Evolutionary conservation across 805 yeast species (phyloP).

Genomic region (Kazachstania viticola): DNA sequence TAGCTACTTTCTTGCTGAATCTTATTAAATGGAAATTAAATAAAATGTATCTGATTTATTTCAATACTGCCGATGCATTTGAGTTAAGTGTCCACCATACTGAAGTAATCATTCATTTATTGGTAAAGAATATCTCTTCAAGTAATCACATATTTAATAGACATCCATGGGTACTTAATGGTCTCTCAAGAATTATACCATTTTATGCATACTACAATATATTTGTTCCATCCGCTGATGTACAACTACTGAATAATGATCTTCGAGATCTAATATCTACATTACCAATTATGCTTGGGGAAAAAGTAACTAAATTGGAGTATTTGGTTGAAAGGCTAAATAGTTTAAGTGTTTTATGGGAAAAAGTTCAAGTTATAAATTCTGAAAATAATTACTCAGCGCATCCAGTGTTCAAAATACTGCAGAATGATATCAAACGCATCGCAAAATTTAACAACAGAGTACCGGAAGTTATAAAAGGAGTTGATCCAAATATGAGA

Average conservation of each 20-base stretch:
- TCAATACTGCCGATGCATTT: slow-evolving; percentile 10
- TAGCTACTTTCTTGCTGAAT: slow-evolving; percentile 11
- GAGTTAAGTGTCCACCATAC: slow-evolving; percentile 11
- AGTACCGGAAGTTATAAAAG: slow-evolving; percentile 5
- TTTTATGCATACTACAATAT: slow-evolving; percentile 20
- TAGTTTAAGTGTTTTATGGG: slow-evolving; percentile 15
- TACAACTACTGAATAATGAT: slow-evolving; percentile 14
- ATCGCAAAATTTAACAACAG: slow-evolving; percentile 5
- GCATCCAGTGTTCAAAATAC: slow-evolving; percentile 20
- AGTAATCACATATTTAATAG: slow-evolving; percentile 11
- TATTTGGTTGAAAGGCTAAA: slow-evolving; percentile 12
- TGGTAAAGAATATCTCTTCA: slow-evolving; percentile 11
- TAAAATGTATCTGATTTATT: slow-evolving; percentile 16
- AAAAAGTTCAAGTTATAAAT: slow-evolving; percentile 13
- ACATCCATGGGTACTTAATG: slow-evolving; percentile 15
- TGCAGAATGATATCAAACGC: slow-evolving; percentile 17
- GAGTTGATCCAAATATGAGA: too few relatives aligned
- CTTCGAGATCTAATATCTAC: slow-evolving; percentile 12
- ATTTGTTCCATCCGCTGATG: slow-evolving; percentile 8
- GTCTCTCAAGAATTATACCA: slow-evolving; percentile 11
- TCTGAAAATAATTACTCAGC: slow-evolving; percentile 6
- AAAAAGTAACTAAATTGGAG: slow-evolving; percentile 6
- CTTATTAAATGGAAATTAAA: slow-evolving; percentile 20
- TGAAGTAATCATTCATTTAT: slow-evolving; percentile 10
- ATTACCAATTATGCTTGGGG: slow-evolving; percentile 9